A percentile compares a stretch with the other conserved stretches of the same genome.
These are phyloP conservation scores for Lactarius indigo DNA, from an alignment of 768 basidiomycete species.

Conservation along the genomic window DNA sequence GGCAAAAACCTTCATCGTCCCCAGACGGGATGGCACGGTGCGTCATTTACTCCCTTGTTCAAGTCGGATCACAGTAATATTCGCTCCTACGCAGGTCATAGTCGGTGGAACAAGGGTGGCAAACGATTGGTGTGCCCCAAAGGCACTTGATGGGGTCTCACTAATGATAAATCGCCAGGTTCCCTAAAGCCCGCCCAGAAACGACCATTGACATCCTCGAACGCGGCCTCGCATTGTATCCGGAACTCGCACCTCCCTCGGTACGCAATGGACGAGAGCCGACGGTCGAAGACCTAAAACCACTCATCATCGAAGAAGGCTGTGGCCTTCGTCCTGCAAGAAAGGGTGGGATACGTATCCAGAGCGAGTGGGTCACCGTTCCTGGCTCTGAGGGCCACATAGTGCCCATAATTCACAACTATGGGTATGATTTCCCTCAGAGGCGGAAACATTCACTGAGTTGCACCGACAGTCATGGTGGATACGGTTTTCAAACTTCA, in stretches of 20 bases:
- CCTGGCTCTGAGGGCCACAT: slow-evolving; percentile 28
- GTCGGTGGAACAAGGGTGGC: slow-evolving; percentile 56
- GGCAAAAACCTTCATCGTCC: slow-evolving; percentile 60
- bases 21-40: slow-evolving; percentile 53
- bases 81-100: slow-evolving; percentile 38
- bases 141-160: background rate
- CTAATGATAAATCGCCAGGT: slow-evolving; percentile 39
- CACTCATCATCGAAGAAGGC: slow-evolving; percentile 40
- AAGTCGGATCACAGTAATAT: background rate
- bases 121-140: slow-evolving; percentile 54
- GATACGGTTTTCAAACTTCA: slow-evolving; percentile 60
- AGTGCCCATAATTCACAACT: slow-evolving; percentile 58
- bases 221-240: slow-evolving; percentile 36
- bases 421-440: slow-evolving; percentile 45
- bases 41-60: slow-evolving; percentile 22
- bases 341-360: slow-evolving; percentile 64
- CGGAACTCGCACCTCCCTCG: slow-evolving; percentile 33
- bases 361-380: slow-evolving; percentile 40
- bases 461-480: slow-evolving; percentile 47
- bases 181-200: slow-evolving; percentile 59
- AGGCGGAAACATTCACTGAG: background rate
- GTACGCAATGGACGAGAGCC: slow-evolving; percentile 29
- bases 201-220: slow-evolving; percentile 58
- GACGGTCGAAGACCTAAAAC: slow-evolving; percentile 39
- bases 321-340: slow-evolving; percentile 66